Evolutionary conservation across 192 early-diverging fungal genomes (phyloP).

Genomic region (Backusella macrospora): DNA sequence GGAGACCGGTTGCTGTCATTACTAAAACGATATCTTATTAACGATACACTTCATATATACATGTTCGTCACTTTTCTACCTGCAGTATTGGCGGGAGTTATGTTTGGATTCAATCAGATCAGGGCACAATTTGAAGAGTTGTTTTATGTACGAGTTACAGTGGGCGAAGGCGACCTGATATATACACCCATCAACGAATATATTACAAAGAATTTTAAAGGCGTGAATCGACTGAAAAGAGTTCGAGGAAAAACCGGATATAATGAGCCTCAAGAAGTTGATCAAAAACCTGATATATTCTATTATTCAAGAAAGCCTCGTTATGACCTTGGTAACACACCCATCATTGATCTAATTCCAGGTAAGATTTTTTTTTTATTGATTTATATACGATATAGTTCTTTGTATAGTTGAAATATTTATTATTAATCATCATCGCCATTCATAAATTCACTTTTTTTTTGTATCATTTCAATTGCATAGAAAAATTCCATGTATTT

Average conservation of each 20-base stretch:
- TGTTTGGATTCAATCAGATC: background rate
- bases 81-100: background rate
- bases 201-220: conserved; percentile 11
- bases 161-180: conserved; percentile 20
- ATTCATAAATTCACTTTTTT: background rate
- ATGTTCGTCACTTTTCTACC: conserved; percentile 14
- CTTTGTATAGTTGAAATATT: no score
- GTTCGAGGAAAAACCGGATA: conserved; percentile 8
- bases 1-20: conserved; percentile 15
- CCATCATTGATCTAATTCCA: conserved; percentile 25
- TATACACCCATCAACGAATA: conserved; percentile 21
- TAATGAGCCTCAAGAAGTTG: background rate
- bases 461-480: background rate
- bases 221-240: background rate
- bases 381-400: background rate
- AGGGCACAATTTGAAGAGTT: background rate
- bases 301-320: background rate
- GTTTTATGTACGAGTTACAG: conserved; percentile 21
- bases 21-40: conserved; percentile 17
- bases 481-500: background rate
- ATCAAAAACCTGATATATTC: background rate
- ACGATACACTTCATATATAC: conserved; percentile 20
- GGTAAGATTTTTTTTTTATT: conserved; percentile 2
- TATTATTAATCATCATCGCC: no score
- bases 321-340: background rate